phyloP scores from a whole-genome alignment of 2,329 filamentous ascomycete species.

The Fusarium torreyae region DNA sequence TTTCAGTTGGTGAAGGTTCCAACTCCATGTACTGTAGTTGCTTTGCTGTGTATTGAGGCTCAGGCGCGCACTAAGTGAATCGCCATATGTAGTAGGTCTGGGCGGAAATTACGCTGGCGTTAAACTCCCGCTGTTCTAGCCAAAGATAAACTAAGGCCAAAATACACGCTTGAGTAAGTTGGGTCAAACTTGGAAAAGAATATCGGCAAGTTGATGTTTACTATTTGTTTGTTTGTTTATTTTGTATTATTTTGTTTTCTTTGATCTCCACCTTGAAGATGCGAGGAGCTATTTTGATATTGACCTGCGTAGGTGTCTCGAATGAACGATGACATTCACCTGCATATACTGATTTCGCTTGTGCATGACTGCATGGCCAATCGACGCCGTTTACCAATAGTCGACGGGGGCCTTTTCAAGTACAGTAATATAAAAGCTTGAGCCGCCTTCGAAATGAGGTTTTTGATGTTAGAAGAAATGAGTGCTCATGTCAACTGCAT shows the following conservation, averaged over 20 bases:
- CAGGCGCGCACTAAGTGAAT: conserved; percentile 1
- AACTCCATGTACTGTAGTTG: neutral
- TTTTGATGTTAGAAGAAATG: conserved; percentile 7
- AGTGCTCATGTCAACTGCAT: conserved; percentile 19
- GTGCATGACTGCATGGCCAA: conserved; percentile 27
- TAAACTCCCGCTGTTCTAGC: conserved; percentile 11
- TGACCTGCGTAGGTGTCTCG: neutral
- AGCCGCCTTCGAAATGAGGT: conserved; percentile 17
- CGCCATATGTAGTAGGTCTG: neutral
- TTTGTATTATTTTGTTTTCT: conserved; percentile 26
- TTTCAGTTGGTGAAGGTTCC: neutral
- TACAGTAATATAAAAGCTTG: conserved; percentile 16
- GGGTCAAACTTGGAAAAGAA: neutral
- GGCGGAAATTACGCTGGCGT: conserved; percentile 27
- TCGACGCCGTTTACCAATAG: conserved; percentile 29
- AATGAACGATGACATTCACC: conserved; percentile 13
- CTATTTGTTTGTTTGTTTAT: conserved; percentile 13
- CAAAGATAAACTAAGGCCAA: neutral
- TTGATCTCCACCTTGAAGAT: conserved; percentile 16
- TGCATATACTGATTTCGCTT: conserved; percentile 42
- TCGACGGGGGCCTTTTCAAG: conserved; percentile 19
- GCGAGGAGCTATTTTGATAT: conserved; percentile 20
- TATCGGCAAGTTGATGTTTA: conserved; percentile 9
- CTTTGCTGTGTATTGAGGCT: conserved; percentile 2
- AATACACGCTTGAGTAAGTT: neutral